phyloP scores from a whole-genome alignment of 2,329 filamentous ascomycete genomes.

The Pseudohalonectria lignicola region DNA sequence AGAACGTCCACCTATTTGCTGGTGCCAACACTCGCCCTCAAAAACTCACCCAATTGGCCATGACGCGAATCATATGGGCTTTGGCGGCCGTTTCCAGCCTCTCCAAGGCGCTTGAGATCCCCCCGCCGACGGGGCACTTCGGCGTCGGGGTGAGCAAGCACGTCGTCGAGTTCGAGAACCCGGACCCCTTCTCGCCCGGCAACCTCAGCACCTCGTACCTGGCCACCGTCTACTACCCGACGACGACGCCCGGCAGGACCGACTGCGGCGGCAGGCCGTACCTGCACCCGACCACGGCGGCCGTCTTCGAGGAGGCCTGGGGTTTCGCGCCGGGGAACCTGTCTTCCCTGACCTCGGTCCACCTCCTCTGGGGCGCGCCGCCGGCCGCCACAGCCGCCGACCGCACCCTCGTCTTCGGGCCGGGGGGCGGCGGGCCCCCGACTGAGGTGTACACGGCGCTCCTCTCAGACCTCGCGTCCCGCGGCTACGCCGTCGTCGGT shows the following conservation, averaged over 20 bases:
- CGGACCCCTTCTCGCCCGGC: slow-evolving; percentile 6
- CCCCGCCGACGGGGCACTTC: slow-evolving; percentile 4
- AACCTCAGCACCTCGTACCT: slow-evolving; percentile 7
- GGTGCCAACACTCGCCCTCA: too few species aligned
- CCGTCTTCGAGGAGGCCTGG: slow-evolving; percentile 33
- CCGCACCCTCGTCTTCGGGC: slow-evolving; percentile 10
- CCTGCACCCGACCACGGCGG: neutral
- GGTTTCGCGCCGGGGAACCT: slow-evolving; percentile 48
- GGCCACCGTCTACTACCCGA: slow-evolving; percentile 9
- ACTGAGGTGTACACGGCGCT: slow-evolving; percentile 4
- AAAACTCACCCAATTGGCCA: too few species aligned
- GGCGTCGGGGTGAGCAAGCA: slow-evolving; percentile 5
- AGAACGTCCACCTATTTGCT: too few species aligned
- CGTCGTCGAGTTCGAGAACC: slow-evolving; percentile 4
- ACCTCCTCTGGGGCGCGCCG: slow-evolving; percentile 9
- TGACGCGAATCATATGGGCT: too few species aligned
- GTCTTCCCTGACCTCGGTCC: slow-evolving; percentile 28
- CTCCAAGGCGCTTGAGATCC: slow-evolving; percentile 3
- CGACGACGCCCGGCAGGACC: neutral
- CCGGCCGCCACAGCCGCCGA: slow-evolving; percentile 5
- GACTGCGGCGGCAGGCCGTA: neutral
- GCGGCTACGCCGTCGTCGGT: slow-evolving; percentile 4
- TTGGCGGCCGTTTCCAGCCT: too few species aligned
- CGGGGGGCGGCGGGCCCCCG: slow-evolving; percentile 16
- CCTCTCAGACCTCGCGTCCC: slow-evolving; percentile 5